Conservation (phyloP, 2,329 filamentous ascomycete species). For the Phialophora chinensis region DNA sequence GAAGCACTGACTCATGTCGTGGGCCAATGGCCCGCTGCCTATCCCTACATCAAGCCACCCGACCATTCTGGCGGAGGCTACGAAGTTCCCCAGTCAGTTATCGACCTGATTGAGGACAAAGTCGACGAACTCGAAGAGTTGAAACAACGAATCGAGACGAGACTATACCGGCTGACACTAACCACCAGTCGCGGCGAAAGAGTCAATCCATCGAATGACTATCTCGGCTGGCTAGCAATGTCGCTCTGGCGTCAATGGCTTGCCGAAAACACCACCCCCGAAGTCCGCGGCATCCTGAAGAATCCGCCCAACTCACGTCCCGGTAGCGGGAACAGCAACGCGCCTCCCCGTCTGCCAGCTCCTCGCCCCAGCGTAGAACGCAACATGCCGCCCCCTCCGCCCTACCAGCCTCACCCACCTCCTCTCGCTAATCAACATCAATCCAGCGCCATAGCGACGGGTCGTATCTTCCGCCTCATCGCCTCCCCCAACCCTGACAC, state of each 20-base stretch:
- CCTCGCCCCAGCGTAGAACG: constrained; percentile 12
- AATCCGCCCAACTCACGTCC: constrained; percentile 37
- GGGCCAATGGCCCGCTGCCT: constrained; percentile 85
- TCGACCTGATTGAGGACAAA: constrained; percentile 93
- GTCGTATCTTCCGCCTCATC: constrained; percentile 77
- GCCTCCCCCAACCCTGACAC: constrained; percentile 65
- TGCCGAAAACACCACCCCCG: constrained; percentile 83
- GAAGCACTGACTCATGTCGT: constrained; percentile 93
- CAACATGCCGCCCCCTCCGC: constrained; percentile 29
- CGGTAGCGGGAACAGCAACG: constrained; percentile 22
- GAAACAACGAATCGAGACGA: constrained; percentile 77
- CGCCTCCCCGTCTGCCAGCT: constrained; percentile 19
- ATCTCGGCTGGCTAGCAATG: constrained; percentile 87
- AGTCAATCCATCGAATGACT: constrained; percentile 77
- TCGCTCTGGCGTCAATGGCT: constrained; percentile 91
- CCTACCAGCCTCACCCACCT: constrained; percentile 29
- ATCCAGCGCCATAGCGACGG: constrained; percentile 55
- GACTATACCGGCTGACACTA: constrained; percentile 80
- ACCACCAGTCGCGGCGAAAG: constrained; percentile 81
- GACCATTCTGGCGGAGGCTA: constrained; percentile 44
- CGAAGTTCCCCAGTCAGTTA: constrained; percentile 72
- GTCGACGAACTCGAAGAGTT: constrained; percentile 88
- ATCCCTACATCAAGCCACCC: constrained; percentile 72
- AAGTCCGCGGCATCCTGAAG: constrained; percentile 60
- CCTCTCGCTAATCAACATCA: constrained; percentile 13